Base-by-base conservation (phyloP, 2,329 filamentous ascomycete species). In the Epichloe typhina region DNA sequence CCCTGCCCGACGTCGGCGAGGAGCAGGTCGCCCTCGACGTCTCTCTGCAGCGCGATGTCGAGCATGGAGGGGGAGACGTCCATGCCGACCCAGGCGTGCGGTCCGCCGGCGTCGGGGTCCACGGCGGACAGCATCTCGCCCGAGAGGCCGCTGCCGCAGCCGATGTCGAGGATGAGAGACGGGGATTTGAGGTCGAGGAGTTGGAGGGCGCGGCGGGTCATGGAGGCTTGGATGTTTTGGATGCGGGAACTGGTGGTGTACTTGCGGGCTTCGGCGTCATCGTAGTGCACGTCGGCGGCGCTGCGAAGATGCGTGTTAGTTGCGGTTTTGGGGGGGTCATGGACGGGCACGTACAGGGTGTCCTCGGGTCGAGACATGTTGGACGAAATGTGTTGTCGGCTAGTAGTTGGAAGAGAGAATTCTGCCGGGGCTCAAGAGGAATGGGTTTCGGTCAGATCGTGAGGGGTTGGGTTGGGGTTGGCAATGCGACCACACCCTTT, bases 291-390 rank as follows among this genome's bases (percentile, higher is more conserved):
- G 71, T 98, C 93, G 57, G 93, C 91, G 47, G 90, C 88, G 65
- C 88, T 94, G 66, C 50, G 3, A 15, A 37, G 36, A 31, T 11
- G 35, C n/a, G 42, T 21, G 15, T 35, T n/a, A 12, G 17, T 21
- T 6, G 40, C 23, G 37, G 37, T 41, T 31, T 11, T 0, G 11
- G 15, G 17, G 21, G 6, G 23, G 53, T 51, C 56, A 57, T 54
- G 54, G 47, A 52, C 50, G 42, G 31, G 53, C 35, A 61, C 79
- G 62, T 75, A 93, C 87, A 97, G 82, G 57, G 82, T 86, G 72
- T 98, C 93, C 76, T 98, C 93, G 57, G 93, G 93, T 60, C 93
- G 88, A 64, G 93, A 97, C 93, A 98, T 97, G 64, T 45, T 84
- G 72, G 26, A 48, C 33, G 41, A 40, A 39, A 1, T 47, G 17